phyloP scores from a whole-genome alignment of 2,329 filamentous ascomycete species.

The Talaromyces marneffei region DNA sequence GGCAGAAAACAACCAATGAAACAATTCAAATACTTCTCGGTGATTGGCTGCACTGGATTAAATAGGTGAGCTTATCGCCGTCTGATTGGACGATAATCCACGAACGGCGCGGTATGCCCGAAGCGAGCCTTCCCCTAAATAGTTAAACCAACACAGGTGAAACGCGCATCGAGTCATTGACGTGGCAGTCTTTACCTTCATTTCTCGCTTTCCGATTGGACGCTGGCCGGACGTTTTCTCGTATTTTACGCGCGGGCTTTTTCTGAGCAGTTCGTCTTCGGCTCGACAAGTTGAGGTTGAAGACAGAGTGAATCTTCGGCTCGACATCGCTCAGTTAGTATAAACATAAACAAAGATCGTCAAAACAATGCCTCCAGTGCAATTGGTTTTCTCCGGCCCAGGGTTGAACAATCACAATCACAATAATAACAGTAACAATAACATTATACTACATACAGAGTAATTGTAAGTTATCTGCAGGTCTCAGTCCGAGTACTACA shows the following conservation, averaged over 20 bases:
- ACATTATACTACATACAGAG: too few relatives aligned
- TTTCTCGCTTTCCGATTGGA: background rate
- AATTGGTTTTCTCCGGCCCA: background rate
- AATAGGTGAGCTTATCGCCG: background rate
- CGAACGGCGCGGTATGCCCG: background rate
- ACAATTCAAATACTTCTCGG: background rate
- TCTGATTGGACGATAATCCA: background rate
- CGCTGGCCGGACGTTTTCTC: background rate
- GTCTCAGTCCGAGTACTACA: background rate
- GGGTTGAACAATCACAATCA: background rate
- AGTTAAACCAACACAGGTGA: constrained; percentile 7
- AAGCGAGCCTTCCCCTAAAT: background rate
- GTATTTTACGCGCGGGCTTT: background rate
- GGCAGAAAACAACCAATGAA: background rate
- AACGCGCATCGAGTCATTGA: background rate
- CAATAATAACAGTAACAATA: background rate
- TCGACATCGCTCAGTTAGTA: too few relatives aligned
- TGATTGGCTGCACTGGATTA: background rate
- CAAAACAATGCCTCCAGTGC: background rate
- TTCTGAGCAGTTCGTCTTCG: background rate
- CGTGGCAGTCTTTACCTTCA: background rate
- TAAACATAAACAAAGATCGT: background rate
- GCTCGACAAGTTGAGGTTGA: too few relatives aligned
- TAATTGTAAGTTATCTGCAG: too few relatives aligned
- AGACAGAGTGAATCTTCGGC: too few relatives aligned